Conservation (phyloP, 495 filamentous ascomycete species). For the Monascus purpureus region DNA sequence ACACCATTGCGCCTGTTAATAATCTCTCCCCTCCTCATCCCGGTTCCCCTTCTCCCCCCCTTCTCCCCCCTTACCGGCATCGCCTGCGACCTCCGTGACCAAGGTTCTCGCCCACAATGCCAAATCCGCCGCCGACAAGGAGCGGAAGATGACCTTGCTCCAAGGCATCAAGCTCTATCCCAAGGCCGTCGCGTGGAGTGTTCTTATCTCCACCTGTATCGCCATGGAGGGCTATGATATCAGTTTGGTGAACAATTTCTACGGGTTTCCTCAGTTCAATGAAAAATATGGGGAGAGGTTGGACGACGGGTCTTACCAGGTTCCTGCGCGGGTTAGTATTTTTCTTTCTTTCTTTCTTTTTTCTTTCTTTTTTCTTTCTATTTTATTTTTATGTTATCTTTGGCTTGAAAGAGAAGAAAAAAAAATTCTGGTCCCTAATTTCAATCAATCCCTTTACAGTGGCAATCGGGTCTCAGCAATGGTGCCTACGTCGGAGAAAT, state of each 20-base stretch:
- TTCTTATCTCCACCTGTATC: constrained; percentile 40
- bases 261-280: constrained; percentile 43
- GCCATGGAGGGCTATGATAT: constrained; percentile 48
- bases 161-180: constrained; percentile 39
- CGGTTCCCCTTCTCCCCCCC: background rate
- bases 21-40: background rate
- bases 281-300: constrained; percentile 49
- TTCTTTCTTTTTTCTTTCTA: too few species aligned
- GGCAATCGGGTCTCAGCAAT: constrained; percentile 68
- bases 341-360: too few species aligned
- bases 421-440: too few species aligned
- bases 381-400: too few species aligned
- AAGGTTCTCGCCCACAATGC: constrained; percentile 26
- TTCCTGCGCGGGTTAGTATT: constrained; percentile 40
- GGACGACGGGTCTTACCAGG: constrained; percentile 45
- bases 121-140: constrained; percentile 30
- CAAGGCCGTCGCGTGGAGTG: constrained; percentile 41
- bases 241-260: constrained; percentile 38
- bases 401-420: too few species aligned
- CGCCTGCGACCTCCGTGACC: constrained; percentile 17
- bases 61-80: background rate
- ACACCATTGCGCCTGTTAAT: background rate
- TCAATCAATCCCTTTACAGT: too few species aligned
- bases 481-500: constrained; percentile 53
- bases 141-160: constrained; percentile 30